A percentile compares a stretch with the other conserved stretches of the same genome.
Conservation (phyloP, 176 grass and related monocot genomes). For the Oryza coarctata region DNA sequence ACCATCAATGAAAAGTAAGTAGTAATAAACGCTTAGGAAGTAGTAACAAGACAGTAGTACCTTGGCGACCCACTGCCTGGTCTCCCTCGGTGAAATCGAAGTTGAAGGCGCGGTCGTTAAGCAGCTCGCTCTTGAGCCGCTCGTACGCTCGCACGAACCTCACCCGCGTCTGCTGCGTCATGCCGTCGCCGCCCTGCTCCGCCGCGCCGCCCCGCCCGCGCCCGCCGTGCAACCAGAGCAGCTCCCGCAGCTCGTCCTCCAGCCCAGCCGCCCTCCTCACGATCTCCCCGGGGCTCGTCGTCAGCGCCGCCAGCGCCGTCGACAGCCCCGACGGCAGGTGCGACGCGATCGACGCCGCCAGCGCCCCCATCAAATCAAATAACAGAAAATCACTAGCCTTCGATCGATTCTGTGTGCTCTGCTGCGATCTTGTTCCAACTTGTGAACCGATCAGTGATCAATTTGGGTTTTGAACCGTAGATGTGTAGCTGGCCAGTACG, state of each 20-base stretch:
- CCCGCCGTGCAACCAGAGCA: slow-evolving; percentile 29
- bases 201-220: neutral
- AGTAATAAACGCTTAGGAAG: no score
- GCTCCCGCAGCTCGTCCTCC: slow-evolving; percentile 37
- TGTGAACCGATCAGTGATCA: no score
- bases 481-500: neutral
- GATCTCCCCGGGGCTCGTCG: slow-evolving; percentile 37
- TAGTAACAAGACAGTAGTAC: no score
- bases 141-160: slow-evolving; percentile 52
- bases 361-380: slow-evolving; percentile 25
- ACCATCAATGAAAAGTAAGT: no score
- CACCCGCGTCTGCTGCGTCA: slow-evolving; percentile 17
- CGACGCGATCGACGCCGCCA: slow-evolving; percentile 41
- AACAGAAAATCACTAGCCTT: no score
- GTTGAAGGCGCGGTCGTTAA: slow-evolving; percentile 44
- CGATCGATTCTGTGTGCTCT: no score
- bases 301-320: slow-evolving; percentile 10
- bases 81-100: slow-evolving; percentile 48
- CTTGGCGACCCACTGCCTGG: slow-evolving; percentile 48
- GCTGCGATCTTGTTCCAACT: no score
- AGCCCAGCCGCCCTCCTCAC: slow-evolving; percentile 35
- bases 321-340: slow-evolving; percentile 36
- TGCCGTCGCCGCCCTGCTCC: neutral
- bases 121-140: slow-evolving; percentile 53
- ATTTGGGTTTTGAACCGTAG: neutral